These are phyloP conservation scores for Gleditsia sinensis DNA, from an alignment of 306 rosid genomes.

Conservation along the genomic window DNA sequence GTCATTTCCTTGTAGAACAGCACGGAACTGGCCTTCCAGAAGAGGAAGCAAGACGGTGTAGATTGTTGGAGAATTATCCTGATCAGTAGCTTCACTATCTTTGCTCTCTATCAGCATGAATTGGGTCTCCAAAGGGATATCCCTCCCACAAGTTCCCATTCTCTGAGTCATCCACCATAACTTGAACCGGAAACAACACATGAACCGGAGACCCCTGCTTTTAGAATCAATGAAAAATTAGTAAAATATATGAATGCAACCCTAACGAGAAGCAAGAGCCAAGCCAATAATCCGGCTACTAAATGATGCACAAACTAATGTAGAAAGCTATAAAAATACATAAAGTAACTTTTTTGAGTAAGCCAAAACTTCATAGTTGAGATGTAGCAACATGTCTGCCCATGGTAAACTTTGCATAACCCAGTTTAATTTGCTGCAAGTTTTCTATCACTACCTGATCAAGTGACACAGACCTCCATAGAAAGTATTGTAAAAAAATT, in stretches of 20 bases:
- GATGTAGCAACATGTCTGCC: neutral
- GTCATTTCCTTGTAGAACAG: slow-evolving; percentile 91
- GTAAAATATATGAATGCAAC: neutral
- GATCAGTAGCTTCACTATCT: slow-evolving; percentile 35
- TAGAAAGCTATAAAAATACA: neutral
- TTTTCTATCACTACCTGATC: neutral
- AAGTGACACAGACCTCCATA: neutral
- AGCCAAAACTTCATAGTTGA: neutral
- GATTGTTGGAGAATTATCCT: slow-evolving; percentile 54
- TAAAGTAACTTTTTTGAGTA: neutral
- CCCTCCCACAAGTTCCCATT: slow-evolving; percentile 87
- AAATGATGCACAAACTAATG: neutral
- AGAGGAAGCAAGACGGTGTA: slow-evolving; percentile 96
- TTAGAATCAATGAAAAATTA: neutral
- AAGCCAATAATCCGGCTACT: neutral
- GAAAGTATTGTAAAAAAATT: neutral
- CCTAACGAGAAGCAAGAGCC: neutral
- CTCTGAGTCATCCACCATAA: slow-evolving; percentile 99
- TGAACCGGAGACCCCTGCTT: slow-evolving; percentile 72
- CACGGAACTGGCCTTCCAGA: slow-evolving; percentile 87
- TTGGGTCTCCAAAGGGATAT: slow-evolving; percentile 93
- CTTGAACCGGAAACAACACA: slow-evolving; percentile 94
- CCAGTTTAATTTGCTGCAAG: neutral
- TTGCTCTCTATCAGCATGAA: slow-evolving; percentile 89
- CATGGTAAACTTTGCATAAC: neutral